Conservation (phyloP, 345 rosid species). For the Heritiera littoralis region DNA sequence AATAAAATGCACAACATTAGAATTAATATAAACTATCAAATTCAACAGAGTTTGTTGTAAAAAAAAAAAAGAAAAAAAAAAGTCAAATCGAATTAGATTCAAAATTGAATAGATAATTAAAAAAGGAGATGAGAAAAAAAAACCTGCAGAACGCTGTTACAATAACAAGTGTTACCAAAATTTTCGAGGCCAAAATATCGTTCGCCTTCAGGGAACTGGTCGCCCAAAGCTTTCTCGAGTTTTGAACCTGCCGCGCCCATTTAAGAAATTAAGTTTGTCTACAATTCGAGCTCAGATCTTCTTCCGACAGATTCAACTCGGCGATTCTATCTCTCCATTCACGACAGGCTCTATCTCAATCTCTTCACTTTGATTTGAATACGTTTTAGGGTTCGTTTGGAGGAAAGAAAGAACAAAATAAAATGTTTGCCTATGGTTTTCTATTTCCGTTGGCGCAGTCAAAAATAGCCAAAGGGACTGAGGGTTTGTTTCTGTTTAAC, state of each 20-base stretch:
- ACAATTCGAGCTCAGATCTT: slow-evolving; percentile 34
- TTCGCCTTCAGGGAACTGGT: slow-evolving; percentile 99
- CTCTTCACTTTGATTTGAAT: slow-evolving; percentile 21
- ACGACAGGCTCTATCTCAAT: background rate
- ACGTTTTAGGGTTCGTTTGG: slow-evolving; percentile 23
- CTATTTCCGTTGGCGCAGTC: slow-evolving; percentile 16
- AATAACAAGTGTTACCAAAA: slow-evolving; percentile 98
- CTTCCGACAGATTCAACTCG: slow-evolving; percentile 33
- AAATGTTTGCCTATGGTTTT: background rate
- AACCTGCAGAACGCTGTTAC: slow-evolving; percentile 98
- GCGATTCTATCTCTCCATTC: slow-evolving; percentile 24
- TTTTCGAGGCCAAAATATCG: slow-evolving; percentile 98
- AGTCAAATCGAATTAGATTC: slow-evolving; percentile 11
- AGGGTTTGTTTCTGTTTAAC: slow-evolving; percentile 1
- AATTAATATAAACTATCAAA: slow-evolving; percentile 11
- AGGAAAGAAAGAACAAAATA: background rate
- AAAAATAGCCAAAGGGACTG: background rate
- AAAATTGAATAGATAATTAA: background rate
- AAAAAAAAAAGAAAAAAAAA: slow-evolving; percentile 6
- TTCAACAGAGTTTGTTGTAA: background rate
- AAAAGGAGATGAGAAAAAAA: background rate
- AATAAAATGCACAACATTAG: background rate
- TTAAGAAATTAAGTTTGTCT: background rate
- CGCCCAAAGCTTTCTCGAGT: slow-evolving; percentile 99
- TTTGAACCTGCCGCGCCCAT: slow-evolving; percentile 99